Conservation (phyloP, 306 rosid genomes). For the Amphicarpaea edgeworthii region DNA sequence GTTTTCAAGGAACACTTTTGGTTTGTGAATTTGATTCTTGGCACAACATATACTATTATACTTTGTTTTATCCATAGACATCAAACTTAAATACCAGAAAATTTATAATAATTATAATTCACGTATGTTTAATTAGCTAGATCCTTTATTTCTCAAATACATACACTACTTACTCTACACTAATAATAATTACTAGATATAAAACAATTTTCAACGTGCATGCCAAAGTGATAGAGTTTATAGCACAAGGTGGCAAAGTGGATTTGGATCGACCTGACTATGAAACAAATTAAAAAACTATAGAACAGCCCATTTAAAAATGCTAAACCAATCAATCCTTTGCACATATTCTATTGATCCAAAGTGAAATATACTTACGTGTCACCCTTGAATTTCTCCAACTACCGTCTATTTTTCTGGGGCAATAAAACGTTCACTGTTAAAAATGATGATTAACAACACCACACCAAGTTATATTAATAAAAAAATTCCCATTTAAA, state of each 20-base stretch:
- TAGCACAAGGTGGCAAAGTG: conserved; percentile 4
- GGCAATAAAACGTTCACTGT: not conserved
- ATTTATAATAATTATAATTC: too few species aligned
- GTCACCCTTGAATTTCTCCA: conserved; percentile 14
- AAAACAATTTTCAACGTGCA: not conserved
- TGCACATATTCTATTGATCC: conserved; percentile 1
- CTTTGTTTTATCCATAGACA: too few species aligned
- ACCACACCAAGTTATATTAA: not conserved
- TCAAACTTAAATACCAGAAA: too few species aligned
- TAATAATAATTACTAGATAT: not conserved
- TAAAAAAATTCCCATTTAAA: not conserved
- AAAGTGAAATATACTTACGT: not conserved
- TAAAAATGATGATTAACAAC: conserved; percentile 23
- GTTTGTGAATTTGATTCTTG: too few species aligned
- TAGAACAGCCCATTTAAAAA: not conserved
- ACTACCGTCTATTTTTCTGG: not conserved
- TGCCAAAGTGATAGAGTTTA: not conserved
- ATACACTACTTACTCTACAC: not conserved
- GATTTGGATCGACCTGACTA: not conserved
- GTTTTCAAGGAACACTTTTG: too few species aligned
- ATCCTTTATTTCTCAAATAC: not conserved
- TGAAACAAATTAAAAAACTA: not conserved
- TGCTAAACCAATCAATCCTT: not conserved
- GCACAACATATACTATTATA: too few species aligned
- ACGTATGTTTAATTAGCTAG: too few species aligned